phyloP scores from a whole-genome alignment of 768 basidiomycete species.

The Agrocybe praecox region DNA sequence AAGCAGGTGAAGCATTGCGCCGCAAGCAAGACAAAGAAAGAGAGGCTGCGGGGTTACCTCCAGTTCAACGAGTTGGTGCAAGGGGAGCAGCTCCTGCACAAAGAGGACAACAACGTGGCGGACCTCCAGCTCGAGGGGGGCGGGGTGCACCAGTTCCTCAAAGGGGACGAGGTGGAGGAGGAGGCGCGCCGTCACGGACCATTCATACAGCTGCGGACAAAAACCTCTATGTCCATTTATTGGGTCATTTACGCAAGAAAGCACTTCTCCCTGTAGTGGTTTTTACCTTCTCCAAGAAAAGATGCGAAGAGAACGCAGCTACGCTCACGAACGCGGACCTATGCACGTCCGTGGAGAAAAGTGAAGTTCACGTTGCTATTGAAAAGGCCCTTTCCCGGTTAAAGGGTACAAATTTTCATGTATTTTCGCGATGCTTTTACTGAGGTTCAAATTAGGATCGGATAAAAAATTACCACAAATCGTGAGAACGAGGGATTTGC shows the following conservation, averaged over 20 bases:
- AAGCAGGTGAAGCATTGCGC: constrained; percentile 83
- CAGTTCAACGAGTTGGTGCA: constrained; percentile 83
- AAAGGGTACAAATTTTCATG: constrained; percentile 60
- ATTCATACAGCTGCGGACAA: constrained; percentile 79
- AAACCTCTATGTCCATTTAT: constrained; percentile 91
- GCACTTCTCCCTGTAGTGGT: constrained; percentile 90
- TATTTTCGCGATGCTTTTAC: constrained; percentile 3
- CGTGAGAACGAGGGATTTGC: constrained; percentile 81
- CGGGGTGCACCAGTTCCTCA: constrained; percentile 35
- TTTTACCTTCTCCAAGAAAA: constrained; percentile 96
- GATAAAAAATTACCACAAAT: constrained; percentile 96
- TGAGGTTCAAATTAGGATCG: constrained; percentile 54
- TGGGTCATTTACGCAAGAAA: constrained; percentile 85
- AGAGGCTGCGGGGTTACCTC: constrained; percentile 90
- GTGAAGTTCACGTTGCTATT: constrained; percentile 92
- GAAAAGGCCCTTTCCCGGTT: constrained; percentile 90
- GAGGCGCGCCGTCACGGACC: constrained; percentile 46
- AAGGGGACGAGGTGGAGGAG: constrained; percentile 40
- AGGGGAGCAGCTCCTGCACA: constrained; percentile 63
- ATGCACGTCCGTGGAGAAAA: constrained; percentile 89
- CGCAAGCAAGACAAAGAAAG: constrained; percentile 98
- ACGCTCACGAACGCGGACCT: constrained; percentile 89
- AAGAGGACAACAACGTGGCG: constrained; percentile 59
- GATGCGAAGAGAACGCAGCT: constrained; percentile 94
- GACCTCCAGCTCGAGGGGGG: constrained; percentile 42